Percentiles rank a stretch among this genome's conserved stretches.
phyloP scores from a whole-genome alignment of 2,329 filamentous ascomycete species.

The Nothomitra cinnamomea region DNA sequence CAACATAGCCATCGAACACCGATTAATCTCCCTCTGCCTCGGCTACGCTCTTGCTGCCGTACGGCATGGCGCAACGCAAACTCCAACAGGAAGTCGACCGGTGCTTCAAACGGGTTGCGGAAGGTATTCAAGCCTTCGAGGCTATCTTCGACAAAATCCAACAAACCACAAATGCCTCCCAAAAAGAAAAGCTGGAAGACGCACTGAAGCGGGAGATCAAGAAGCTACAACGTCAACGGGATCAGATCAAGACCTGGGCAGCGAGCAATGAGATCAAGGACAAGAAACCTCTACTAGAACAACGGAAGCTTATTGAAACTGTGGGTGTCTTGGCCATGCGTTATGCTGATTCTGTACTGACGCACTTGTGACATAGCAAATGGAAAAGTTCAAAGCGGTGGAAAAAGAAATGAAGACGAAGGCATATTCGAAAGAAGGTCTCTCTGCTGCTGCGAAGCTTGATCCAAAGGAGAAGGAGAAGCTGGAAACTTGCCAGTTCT shows the following conservation, averaged over 20 bases:
- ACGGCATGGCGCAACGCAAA: constrained; percentile 78
- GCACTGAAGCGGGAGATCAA: constrained; percentile 98
- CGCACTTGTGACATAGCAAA: constrained; percentile 46
- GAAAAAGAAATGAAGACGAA: constrained; percentile 99
- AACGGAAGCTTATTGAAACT: constrained; percentile 93
- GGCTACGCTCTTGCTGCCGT: constrained; percentile 5
- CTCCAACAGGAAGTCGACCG: constrained; percentile 97
- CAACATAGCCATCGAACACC: neutral
- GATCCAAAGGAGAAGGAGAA: constrained; percentile 98
- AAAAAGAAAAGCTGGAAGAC: constrained; percentile 97
- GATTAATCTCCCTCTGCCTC: neutral
- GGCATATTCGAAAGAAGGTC: constrained; percentile 93
- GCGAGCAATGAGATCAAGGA: constrained; percentile 99
- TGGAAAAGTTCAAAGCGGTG: constrained; percentile 99
- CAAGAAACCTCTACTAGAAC: constrained; percentile 85
- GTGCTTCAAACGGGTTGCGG: constrained; percentile 95
- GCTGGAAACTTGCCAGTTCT: constrained; percentile 70
- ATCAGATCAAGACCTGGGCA: constrained; percentile 99
- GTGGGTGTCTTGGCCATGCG: constrained; percentile 34
- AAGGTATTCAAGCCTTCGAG: constrained; percentile 86
- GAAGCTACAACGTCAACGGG: constrained; percentile 90
- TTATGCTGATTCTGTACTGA: neutral
- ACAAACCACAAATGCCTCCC: constrained; percentile 75
- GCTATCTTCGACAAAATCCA: constrained; percentile 96
- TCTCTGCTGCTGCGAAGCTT: constrained; percentile 79